Evolutionary conservation across 2,329 filamentous ascomycete genomes (phyloP).

Genomic region (Zopfia rhizophila): DNA sequence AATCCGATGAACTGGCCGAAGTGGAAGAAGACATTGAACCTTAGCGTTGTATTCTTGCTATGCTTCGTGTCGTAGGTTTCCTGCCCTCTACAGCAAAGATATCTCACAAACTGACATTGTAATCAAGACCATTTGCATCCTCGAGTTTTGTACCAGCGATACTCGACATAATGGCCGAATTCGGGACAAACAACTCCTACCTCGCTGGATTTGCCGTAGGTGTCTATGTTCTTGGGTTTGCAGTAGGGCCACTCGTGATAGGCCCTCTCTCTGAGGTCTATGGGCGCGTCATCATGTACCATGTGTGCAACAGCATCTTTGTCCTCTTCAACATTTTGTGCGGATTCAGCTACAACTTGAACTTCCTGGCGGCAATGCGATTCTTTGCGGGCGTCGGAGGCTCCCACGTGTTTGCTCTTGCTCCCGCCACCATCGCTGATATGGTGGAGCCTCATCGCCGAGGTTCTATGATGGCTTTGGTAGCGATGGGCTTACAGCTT

Average conservation of each 20-base stretch:
- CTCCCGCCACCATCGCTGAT: conserved; percentile 56
- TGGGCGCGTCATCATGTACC: conserved; percentile 47
- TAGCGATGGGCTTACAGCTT: conserved; percentile 70
- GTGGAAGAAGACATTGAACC: conserved; percentile 44
- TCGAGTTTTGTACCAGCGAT: conserved; percentile 39
- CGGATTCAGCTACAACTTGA: conserved; percentile 29
- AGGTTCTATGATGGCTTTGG: conserved; percentile 69
- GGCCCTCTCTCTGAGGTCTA: conserved; percentile 40
- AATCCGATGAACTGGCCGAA: conserved; percentile 69
- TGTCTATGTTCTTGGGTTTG: conserved; percentile 39
- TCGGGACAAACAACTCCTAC: conserved; percentile 25
- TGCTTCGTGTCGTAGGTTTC: conserved; percentile 43
- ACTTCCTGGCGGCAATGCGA: no score
- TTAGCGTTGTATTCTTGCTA: conserved; percentile 39
- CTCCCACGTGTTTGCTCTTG: conserved; percentile 39
- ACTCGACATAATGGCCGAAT: conserved; percentile 29
- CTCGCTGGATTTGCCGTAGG: conserved; percentile 36
- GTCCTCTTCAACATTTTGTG: conserved; percentile 56
- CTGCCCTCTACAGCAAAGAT: conserved; percentile 3
- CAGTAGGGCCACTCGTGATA: conserved; percentile 37
- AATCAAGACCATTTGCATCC: conserved; percentile 33
- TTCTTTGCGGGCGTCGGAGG: conserved; percentile 46
- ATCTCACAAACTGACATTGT: neutral
- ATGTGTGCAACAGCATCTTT: conserved; percentile 63
- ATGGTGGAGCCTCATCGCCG: conserved; percentile 68